Conservation (phyloP, 257 asterid genomes). For the Mentha longifolia region DNA sequence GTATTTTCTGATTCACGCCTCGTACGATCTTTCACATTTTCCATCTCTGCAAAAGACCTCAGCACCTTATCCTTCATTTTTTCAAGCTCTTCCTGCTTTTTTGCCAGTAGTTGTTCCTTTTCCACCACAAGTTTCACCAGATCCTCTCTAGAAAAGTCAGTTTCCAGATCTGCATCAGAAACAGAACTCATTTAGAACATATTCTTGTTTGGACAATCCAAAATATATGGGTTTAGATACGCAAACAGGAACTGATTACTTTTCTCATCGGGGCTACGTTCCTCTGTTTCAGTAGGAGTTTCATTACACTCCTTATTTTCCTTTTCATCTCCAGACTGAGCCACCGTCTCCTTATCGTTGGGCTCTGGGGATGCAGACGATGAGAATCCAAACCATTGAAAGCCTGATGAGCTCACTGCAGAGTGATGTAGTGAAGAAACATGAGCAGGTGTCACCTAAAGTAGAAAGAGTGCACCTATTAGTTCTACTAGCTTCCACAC, state of each 20-base stretch:
- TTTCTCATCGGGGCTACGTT: slow-evolving; percentile 44
- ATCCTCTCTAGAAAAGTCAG: slow-evolving; percentile 74
- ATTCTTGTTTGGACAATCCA: slow-evolving; percentile 36
- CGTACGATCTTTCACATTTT: slow-evolving; percentile 75
- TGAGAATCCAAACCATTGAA: slow-evolving; percentile 62
- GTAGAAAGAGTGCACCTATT: slow-evolving; percentile 18
- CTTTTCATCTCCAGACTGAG: slow-evolving; percentile 44
- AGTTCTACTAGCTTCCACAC: not conserved
- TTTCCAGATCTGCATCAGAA: slow-evolving; percentile 58
- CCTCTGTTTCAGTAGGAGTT: slow-evolving; percentile 41
- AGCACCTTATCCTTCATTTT: slow-evolving; percentile 72
- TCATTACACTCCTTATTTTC: slow-evolving; percentile 37
- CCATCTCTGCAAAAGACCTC: slow-evolving; percentile 79
- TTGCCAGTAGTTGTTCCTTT: slow-evolving; percentile 60
- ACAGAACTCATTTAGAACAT: slow-evolving; percentile 47
- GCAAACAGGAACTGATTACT: slow-evolving; percentile 56
- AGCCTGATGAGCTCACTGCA: slow-evolving; percentile 40
- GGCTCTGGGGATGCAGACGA: slow-evolving; percentile 69
- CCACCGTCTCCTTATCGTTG: slow-evolving; percentile 53
- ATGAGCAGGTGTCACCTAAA: slow-evolving; percentile 51
- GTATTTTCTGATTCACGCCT: slow-evolving; percentile 84
- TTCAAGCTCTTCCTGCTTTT: slow-evolving; percentile 63
- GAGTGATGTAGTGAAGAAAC: slow-evolving; percentile 52
- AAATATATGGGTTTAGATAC: slow-evolving; percentile 32
- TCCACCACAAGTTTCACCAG: slow-evolving; percentile 72